Evolutionary conservation across 176 grass and related monocot genomes (phyloP), one percentile per base, ranked within the genome.

Genomic region (Lolium perenne): DNA sequence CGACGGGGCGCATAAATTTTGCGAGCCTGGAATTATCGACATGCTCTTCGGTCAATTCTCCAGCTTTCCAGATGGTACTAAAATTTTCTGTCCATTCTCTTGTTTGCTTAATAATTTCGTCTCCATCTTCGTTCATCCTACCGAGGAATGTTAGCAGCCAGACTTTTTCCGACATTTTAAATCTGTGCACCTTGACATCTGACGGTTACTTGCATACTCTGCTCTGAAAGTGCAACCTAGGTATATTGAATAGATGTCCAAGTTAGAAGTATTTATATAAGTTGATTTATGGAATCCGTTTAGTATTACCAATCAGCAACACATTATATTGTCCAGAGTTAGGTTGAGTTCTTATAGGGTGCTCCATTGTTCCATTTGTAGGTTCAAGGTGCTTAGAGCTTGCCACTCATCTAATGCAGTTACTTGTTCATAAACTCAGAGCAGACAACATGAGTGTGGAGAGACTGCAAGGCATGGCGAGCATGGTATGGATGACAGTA

Each of bases 351-450:
- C 46, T 90, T 83, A 74, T 29, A 66, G 3, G 3, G 8, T 77
- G 57, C 5, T 81, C 21, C 4, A 38, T 47, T 67, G 16, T 80
- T 73, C 38, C 87, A 16, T 82, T 83, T 77, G 32, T 78, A 98
- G 91, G 85, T 86, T 92, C 93, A 55, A 93, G 76, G 78, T 85
- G 91, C 76, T 53, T 92, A 58, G 93, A 94, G 79, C 88, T 95
- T 85, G 92, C 88, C 46, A 87, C 78, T 76, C 87, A 86, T 77
- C 88, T 98, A 61, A 71, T 94, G 23, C 81, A 89, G 41, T 80
- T 94, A 38, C 77, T 94, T 45, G 92, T 95, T 62, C 89, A 91
- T 82, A 92, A 87, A 79, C 84, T 95, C 64, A 91, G 82, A 76
- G 70, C 79, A 58, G 88, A 95, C 2, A 84, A 40, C 43, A 75